Percentiles rank a stretch among this genome's conserved stretches.
Evolutionary conservation across 345 rosid species (phyloP).

Genomic region (Eucalyptus regnans): DNA sequence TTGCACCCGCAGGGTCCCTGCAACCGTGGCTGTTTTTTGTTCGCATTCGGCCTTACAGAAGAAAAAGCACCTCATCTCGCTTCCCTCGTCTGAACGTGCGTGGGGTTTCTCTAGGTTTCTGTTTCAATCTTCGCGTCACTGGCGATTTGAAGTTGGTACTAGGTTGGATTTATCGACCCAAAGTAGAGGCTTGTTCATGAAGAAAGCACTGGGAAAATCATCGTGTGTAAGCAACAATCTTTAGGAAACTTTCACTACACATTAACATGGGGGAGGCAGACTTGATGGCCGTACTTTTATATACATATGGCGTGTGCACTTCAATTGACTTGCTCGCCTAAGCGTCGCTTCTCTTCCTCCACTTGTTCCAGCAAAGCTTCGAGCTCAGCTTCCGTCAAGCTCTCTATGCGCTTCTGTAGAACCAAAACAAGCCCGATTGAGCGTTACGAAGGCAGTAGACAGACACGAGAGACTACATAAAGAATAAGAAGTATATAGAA

Average conservation of each 20-base stretch:
- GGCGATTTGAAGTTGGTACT: not conserved
- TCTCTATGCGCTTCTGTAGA: constrained; percentile 77
- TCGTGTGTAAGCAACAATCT: not conserved
- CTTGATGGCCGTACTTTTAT: not conserved
- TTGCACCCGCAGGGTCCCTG: not conserved
- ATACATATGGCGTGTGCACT: not conserved
- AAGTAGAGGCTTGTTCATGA: not conserved
- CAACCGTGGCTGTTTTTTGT: not conserved
- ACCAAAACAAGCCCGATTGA: not conserved
- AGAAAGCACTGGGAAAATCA: not conserved
- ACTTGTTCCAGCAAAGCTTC: constrained; percentile 82
- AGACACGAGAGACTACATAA: not conserved
- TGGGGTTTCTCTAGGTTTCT: not conserved
- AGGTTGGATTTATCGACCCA: not conserved
- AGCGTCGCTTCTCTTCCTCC: constrained; percentile 77
- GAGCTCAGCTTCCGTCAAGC: constrained; percentile 82
- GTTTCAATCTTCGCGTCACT: not conserved
- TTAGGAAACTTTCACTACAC: not conserved
- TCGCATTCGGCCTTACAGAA: not conserved
- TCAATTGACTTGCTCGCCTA: constrained; percentile 36
- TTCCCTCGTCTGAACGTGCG: not conserved
- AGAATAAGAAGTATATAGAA: not conserved
- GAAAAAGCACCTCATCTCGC: not conserved
- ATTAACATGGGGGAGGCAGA: not conserved
- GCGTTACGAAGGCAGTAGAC: not conserved